A percentile compares a stretch with the other conserved stretches of the same genome.
These are phyloP conservation scores for Saturnispora halmiae DNA, from an alignment of 805 yeast species.

Conservation along the genomic window DNA sequence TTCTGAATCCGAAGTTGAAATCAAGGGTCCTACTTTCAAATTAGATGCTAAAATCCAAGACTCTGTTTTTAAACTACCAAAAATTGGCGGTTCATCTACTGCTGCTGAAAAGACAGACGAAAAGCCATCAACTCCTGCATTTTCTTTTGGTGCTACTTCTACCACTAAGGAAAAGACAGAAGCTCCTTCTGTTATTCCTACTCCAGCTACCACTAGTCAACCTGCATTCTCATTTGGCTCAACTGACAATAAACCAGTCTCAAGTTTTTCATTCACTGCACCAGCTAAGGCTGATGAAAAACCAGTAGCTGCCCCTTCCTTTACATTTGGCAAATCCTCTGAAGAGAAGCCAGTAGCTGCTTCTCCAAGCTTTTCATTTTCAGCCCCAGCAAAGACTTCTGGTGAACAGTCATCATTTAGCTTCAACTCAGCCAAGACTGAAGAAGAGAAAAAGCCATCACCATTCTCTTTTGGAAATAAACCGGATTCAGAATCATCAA, in stretches of 20 bases:
- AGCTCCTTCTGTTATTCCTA: constrained; percentile 1
- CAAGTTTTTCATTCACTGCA: constrained; percentile 1
- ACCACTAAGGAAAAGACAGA: constrained; percentile 11
- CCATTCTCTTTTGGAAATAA: constrained; percentile 4
- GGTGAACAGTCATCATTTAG: constrained; percentile 1
- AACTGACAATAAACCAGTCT: constrained; percentile 4
- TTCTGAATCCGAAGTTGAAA: constrained; percentile 53
- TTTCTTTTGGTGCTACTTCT: constrained; percentile 12
- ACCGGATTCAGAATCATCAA: constrained; percentile 2
- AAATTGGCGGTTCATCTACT: constrained; percentile 1
- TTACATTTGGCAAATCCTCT: constrained; percentile 12
- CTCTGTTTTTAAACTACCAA: constrained; percentile 25
- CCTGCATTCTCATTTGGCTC: constrained; percentile 13
- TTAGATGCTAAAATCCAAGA: constrained; percentile 29
- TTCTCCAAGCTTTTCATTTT: constrained; percentile 3
- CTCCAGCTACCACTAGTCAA: not conserved
- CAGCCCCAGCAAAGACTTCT: not conserved
- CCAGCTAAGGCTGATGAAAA: constrained; percentile 3
- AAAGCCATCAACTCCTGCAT: constrained; percentile 11
- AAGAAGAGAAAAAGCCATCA: constrained; percentile 7
- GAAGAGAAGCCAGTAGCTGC: constrained; percentile 8
- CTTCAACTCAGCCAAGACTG: not conserved
- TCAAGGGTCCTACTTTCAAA: constrained; percentile 66
- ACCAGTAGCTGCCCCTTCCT: constrained; percentile 10
- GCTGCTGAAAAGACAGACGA: constrained; percentile 8